Evolutionary conservation across 1,284 basidiomycete genomes (phyloP).

Genomic region (Flammula alnicola): DNA sequence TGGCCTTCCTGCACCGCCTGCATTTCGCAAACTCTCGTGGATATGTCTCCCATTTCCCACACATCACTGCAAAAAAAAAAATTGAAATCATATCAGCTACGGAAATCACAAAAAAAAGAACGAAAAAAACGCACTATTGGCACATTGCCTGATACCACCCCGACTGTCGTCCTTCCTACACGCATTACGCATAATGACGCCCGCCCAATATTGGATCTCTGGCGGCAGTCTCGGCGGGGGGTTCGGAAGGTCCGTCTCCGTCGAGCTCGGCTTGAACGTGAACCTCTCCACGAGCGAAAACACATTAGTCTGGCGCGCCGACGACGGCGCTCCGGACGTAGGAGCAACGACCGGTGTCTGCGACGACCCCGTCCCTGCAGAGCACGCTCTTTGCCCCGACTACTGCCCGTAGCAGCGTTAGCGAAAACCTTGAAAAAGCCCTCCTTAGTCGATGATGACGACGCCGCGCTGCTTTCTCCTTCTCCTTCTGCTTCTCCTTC

Average conservation of each 20-base stretch:
- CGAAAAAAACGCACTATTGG: conserved; percentile 74
- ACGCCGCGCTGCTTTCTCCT: conserved; percentile 36
- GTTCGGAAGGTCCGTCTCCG: conserved; percentile 74
- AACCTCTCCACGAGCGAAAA: conserved; percentile 97
- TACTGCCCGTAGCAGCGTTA: conserved; percentile 15
- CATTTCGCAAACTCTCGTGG: conserved; percentile 98
- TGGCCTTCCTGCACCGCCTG: conserved; percentile 93
- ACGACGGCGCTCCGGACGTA: conserved; percentile 26
- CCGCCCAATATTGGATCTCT: conserved; percentile 99
- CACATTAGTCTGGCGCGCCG: conserved; percentile 76
- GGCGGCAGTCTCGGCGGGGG: conserved; percentile 77
- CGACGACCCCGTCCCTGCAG: neutral
- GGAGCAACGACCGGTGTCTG: neutral
- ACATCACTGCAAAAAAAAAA: conserved; percentile 67
- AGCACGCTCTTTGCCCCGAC: conserved; percentile 28
- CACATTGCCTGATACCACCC: conserved; percentile 96
- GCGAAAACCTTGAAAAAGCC: conserved; percentile 27
- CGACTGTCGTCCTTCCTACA: conserved; percentile 95
- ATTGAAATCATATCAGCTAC: conserved; percentile 5
- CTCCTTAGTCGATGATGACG: conserved; percentile 14
- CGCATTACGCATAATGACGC: conserved; percentile 99
- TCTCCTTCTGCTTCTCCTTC: conserved; percentile 38
- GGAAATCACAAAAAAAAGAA: conserved; percentile 6
- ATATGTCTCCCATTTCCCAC: conserved; percentile 93
- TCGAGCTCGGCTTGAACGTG: conserved; percentile 89